Base-by-base conservation (phyloP, 2,329 filamentous ascomycete genomes). In the Colletotrichum truncatum region DNA sequence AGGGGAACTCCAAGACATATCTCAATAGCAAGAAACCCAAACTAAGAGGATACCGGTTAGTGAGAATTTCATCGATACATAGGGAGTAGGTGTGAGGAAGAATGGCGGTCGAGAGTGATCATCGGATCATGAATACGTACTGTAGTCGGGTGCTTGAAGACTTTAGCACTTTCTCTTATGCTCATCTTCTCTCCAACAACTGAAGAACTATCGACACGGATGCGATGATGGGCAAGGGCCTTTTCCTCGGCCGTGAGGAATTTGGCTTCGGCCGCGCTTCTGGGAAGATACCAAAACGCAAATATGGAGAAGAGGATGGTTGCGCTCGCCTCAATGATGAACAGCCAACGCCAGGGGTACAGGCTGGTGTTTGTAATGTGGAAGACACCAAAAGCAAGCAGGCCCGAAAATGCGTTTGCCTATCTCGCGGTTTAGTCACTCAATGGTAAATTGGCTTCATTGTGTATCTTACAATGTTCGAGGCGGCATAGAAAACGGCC, bases 161-260 rank as follows among this genome's bases (percentile, higher is more conserved):
- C 82, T 53, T 79, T 77, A 16, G 87, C 75, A 0, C 85, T 78
- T 3, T 88, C 85, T 16, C 73, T 76, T 23, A 87, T 74, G 68
- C 80, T 79, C 71, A 88, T 85, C 65, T 81, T 73, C 71, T 88
- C 84, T 36, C 82, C 80, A 25, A 88, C 85, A 14, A 82, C 80
- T 0, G 90, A 87, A 3, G 90, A 93, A 6, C 87, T 91, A 74
- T 95, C 92, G 54, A 93, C 84, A 67, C 91, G 89, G 67, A 94
- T 91, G n/a, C 92, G 89, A 71, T 89, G 87, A 71, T 88, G 90
- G 4, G 91, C 92, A 1, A 94, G 83, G 8, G 82, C 80, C 71
- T 88, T 90, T 74, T 94, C 90, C 2, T 89, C 87, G 2, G 85
- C 81, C 61, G 76, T 88, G 18, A 94, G 81, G 71, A 94, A 94